A percentile compares a stretch with the other conserved stretches of the same genome.
Evolutionary conservation across 148 eudicot species (phyloP).

Genomic region (Chenopodium album): DNA sequence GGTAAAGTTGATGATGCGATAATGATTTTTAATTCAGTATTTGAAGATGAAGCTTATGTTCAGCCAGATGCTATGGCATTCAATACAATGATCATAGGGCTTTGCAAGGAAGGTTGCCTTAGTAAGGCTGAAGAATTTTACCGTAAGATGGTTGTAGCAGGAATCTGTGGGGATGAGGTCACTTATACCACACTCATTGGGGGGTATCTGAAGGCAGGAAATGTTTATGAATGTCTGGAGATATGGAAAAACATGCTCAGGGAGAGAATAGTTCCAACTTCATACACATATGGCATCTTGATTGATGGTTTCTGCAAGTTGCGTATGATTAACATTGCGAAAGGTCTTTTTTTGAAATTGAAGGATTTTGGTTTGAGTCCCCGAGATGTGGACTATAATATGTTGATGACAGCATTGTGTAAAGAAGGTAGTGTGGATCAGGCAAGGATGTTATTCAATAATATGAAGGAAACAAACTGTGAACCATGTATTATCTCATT

Average conservation of each 20-base stretch:
- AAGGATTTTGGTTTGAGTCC: slow-evolving; percentile 44
- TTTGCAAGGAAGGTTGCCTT: slow-evolving; percentile 53
- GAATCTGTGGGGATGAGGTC: slow-evolving; percentile 28
- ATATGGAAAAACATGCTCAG: slow-evolving; percentile 53
- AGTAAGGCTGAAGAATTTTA: slow-evolving; percentile 44
- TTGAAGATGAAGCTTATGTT: slow-evolving; percentile 32
- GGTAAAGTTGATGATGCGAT: slow-evolving; percentile 57
- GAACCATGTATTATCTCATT: slow-evolving; percentile 53
- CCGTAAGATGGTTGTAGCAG: slow-evolving; percentile 40
- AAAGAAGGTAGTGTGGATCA: slow-evolving; percentile 62
- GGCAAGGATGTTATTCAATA: slow-evolving; percentile 53
- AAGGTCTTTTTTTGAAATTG: slow-evolving; percentile 66
- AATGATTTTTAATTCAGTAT: slow-evolving; percentile 41
- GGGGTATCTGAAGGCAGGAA: slow-evolving; percentile 47
- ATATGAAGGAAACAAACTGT: slow-evolving; percentile 46
- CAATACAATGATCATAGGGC: slow-evolving; percentile 52
- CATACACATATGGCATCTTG: slow-evolving; percentile 43
- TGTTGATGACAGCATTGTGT: slow-evolving; percentile 55
- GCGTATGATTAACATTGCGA: slow-evolving; percentile 58
- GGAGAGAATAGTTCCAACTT: slow-evolving; percentile 38
- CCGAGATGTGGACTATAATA: slow-evolving; percentile 43
- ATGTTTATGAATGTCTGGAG: slow-evolving; percentile 46
- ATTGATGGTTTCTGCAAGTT: slow-evolving; percentile 75
- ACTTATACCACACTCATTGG: slow-evolving; percentile 49
- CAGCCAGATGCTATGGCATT: slow-evolving; percentile 45